Conservation (phyloP, 371 early-diverging fungal genomes). For the Mucor plumbeus region DNA sequence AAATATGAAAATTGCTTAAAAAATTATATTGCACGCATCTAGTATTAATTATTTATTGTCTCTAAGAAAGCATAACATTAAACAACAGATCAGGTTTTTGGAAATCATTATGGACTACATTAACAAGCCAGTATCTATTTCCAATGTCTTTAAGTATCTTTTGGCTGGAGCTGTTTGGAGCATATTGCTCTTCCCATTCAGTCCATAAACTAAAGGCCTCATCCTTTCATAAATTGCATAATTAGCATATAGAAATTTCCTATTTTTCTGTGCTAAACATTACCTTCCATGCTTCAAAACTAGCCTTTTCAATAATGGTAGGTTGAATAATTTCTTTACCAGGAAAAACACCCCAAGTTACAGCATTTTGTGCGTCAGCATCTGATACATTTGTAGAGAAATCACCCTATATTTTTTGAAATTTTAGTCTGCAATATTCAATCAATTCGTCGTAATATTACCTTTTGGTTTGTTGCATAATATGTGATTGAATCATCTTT, state of each 20-base stretch:
- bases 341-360: slow-evolving; percentile 98
- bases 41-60: not conserved
- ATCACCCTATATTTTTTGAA: slow-evolving; percentile 58
- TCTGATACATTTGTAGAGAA: slow-evolving; percentile 70
- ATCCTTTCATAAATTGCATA: slow-evolving; percentile 39
- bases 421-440: not conserved
- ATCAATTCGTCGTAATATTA: slow-evolving; percentile 10
- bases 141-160: slow-evolving; percentile 67
- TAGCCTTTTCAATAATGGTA: slow-evolving; percentile 87
- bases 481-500: slow-evolving; percentile 78
- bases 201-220: slow-evolving; percentile 93
- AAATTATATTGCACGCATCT: slow-evolving; percentile 3
- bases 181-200: slow-evolving; percentile 87
- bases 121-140: slow-evolving; percentile 85
- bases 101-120: slow-evolving; percentile 93
- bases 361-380: slow-evolving; percentile 70
- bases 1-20: slow-evolving; percentile 1
- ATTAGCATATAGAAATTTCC: not conserved
- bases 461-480: slow-evolving; percentile 82
- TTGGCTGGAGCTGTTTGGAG: slow-evolving; percentile 55
- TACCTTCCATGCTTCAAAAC: slow-evolving; percentile 93
- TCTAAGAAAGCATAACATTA: slow-evolving; percentile 46
- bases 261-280: not conserved
- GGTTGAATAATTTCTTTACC: slow-evolving; percentile 95
- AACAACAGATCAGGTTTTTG: slow-evolving; percentile 61